phyloP scores from a whole-genome alignment of 306 rosid species.

The Rosa rugosa region DNA sequence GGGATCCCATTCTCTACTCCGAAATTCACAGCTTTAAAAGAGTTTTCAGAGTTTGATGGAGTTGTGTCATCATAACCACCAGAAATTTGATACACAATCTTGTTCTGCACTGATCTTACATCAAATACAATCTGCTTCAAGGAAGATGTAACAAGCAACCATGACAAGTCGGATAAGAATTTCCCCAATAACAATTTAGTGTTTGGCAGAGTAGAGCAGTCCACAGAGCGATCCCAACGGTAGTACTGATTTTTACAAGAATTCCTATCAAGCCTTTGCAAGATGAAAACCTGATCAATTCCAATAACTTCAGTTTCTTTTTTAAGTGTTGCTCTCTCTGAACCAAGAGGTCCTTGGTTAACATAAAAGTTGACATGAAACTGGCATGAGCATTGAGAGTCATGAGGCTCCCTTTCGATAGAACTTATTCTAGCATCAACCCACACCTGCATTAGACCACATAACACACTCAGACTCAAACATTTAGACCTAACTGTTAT shows the following conservation, averaged over 20 bases:
- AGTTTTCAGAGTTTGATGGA: conserved; percentile 30
- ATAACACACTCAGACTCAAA: background rate
- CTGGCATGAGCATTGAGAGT: conserved; percentile 60
- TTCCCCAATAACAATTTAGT: conserved; percentile 71
- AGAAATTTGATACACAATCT: conserved; percentile 69
- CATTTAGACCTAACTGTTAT: background rate
- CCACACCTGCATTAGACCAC: conserved; percentile 48
- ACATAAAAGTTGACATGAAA: conserved; percentile 69
- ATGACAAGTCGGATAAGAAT: conserved; percentile 64
- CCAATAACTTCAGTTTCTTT: conserved; percentile 56
- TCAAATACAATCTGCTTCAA: conserved; percentile 58
- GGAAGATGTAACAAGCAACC: conserved; percentile 70
- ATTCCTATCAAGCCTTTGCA: conserved; percentile 57
- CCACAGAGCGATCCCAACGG: conserved; percentile 71
- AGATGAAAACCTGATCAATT: conserved; percentile 60
- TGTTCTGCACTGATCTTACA: conserved; percentile 61
- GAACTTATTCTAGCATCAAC: conserved; percentile 83
- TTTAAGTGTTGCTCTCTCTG: conserved; percentile 57
- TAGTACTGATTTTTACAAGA: conserved; percentile 51
- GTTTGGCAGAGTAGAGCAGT: conserved; percentile 50
- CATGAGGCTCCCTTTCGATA: conserved; percentile 77
- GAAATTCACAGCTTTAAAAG: conserved; percentile 51
- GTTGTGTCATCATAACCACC: conserved; percentile 26
- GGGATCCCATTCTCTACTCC: conserved; percentile 45
- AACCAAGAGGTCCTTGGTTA: conserved; percentile 76